phyloP scores from a whole-genome alignment of 306 rosid genomes.

The Cicer judaicum region DNA sequence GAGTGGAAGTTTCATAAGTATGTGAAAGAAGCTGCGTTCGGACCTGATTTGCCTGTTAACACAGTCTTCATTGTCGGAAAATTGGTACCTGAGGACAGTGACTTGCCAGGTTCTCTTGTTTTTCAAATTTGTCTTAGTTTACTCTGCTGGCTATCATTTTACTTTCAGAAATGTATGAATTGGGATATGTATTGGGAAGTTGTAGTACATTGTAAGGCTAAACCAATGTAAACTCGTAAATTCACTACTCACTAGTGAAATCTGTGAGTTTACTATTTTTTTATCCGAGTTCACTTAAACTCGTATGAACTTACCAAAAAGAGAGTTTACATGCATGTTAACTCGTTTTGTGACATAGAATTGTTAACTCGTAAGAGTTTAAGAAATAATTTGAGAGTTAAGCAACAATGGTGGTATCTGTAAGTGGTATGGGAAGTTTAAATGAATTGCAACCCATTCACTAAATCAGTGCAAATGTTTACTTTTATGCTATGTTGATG shows the following conservation, averaged over 20 bases:
- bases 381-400: too few relatives aligned
- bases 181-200: conserved; percentile 1
- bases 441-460: conserved; percentile 23
- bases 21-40: conserved; percentile 81
- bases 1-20: conserved; percentile 69
- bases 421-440: conserved; percentile 8
- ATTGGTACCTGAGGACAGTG: conserved; percentile 44
- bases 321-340: too few relatives aligned
- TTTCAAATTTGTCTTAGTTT: conserved; percentile 10
- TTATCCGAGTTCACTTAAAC: too few relatives aligned
- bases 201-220: background rate
- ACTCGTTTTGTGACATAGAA: too few relatives aligned
- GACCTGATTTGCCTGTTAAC: conserved; percentile 70
- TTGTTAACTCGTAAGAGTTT: too few relatives aligned
- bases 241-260: too few relatives aligned
- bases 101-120: conserved; percentile 58
- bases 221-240: too few relatives aligned
- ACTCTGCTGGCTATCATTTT: background rate
- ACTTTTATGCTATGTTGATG: background rate
- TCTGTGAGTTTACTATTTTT: too few relatives aligned
- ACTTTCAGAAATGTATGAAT: conserved; percentile 5
- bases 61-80: conserved; percentile 65
- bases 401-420: background rate
- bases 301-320: too few relatives aligned
- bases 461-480: background rate